phyloP scores from a whole-genome alignment of 805 yeast genomes.

The Cyberlindnera lachancei region DNA sequence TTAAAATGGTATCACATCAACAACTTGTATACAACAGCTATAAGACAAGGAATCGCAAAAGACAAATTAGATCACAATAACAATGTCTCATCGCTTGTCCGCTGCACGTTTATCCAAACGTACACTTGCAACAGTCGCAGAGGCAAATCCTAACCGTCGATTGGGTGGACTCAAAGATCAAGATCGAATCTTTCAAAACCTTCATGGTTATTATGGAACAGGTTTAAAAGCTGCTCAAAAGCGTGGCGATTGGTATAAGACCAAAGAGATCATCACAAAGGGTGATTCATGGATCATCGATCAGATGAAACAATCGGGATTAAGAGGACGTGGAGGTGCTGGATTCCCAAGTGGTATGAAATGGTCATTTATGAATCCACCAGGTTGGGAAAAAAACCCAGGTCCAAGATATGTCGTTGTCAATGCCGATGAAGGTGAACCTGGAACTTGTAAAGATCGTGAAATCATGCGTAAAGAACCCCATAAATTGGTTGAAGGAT shows the following conservation, averaged over 20 bases:
- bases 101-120: conserved; percentile 5
- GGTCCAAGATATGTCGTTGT: conserved; percentile 89
- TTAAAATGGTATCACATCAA: too few relatives aligned
- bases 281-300: conserved; percentile 89
- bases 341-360: conserved; percentile 89
- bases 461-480: conserved; percentile 90
- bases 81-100: neutral
- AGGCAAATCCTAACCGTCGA: conserved; percentile 40
- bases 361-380: conserved; percentile 94
- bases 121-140: conserved; percentile 34
- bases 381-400: conserved; percentile 85
- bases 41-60: too few relatives aligned
- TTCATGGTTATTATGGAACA: conserved; percentile 67
- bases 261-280: conserved; percentile 74
- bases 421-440: conserved; percentile 93
- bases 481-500: conserved; percentile 88
- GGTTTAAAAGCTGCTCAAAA: conserved; percentile 67
- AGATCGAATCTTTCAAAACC: conserved; percentile 83
- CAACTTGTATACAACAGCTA: neutral
- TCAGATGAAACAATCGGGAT: conserved; percentile 76
- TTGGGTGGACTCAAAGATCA: conserved; percentile 75
- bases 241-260: conserved; percentile 90
- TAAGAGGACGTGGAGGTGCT: conserved; percentile 91
- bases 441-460: conserved; percentile 90
- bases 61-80: neutral